These are phyloP conservation scores for Cordyceps tenuipes DNA, from an alignment of 2,329 filamentous ascomycete genomes.

Conservation along the genomic window DNA sequence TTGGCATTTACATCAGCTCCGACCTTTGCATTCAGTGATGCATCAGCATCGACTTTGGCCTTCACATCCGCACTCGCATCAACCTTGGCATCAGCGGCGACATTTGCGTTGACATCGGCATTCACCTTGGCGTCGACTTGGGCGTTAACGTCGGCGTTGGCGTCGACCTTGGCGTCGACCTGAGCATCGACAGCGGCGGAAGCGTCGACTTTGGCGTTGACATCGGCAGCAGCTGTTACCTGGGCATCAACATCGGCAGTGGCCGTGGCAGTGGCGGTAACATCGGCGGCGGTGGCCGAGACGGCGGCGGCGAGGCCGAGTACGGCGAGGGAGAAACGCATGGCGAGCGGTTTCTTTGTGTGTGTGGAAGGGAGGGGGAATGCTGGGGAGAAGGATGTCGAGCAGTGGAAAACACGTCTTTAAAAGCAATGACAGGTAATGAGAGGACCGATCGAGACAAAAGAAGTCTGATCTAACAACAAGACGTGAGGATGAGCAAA, in stretches of 20 bases:
- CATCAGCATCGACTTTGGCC: too few species aligned
- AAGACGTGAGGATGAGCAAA: neutral
- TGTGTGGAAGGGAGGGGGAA: neutral
- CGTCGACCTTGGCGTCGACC: neutral
- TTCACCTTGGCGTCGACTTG: neutral
- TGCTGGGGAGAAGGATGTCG: neutral
- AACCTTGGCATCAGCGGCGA: neutral
- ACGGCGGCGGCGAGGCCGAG: constrained; percentile 6
- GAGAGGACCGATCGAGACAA: constrained; percentile 6
- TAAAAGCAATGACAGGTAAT: neutral
- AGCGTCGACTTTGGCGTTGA: neutral
- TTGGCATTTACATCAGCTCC: neutral
- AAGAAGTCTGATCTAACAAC: neutral
- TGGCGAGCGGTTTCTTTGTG: neutral
- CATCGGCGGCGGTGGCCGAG: constrained; percentile 3
- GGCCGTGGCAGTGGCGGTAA: neutral
- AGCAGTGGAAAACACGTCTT: neutral
- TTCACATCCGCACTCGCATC: neutral
- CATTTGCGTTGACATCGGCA: neutral
- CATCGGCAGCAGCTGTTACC: neutral
- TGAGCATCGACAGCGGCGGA: neutral
- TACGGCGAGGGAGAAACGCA: constrained; percentile 8
- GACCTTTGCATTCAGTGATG: neutral
- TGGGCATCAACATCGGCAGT: neutral
- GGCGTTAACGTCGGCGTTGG: neutral